Percentiles rank a stretch among this genome's conserved stretches.
These are phyloP conservation scores for Triangularia setosa DNA, from an alignment of 2,329 filamentous ascomycete species.

Conservation along the genomic window DNA sequence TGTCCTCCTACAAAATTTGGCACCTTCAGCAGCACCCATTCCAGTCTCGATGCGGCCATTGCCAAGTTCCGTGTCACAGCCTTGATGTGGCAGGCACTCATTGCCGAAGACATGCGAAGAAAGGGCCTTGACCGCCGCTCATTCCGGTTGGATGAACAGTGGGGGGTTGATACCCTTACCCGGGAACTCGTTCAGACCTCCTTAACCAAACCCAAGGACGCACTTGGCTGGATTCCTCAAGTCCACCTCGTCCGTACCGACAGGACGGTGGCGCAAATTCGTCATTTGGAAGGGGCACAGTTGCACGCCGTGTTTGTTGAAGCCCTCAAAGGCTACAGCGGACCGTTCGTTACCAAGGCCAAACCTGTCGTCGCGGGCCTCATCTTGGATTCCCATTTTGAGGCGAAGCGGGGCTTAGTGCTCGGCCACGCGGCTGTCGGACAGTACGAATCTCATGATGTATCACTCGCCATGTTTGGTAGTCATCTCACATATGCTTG, in stretches of 20 bases:
- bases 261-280: constrained; percentile 63
- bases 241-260: constrained; percentile 64
- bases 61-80: constrained; percentile 70
- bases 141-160: constrained; percentile 71
- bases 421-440: constrained; percentile 34
- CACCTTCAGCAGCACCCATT: constrained; percentile 47
- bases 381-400: constrained; percentile 58
- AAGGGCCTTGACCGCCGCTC: constrained; percentile 65
- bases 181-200: constrained; percentile 26
- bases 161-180: constrained; percentile 62
- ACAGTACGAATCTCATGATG: constrained; percentile 4
- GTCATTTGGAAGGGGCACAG: constrained; percentile 60
- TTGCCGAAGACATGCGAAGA: constrained; percentile 68
- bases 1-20: constrained; percentile 58
- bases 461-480: constrained; percentile 20
- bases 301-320: constrained; percentile 39
- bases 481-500: constrained; percentile 20
- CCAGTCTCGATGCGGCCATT: constrained; percentile 59
- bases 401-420: constrained; percentile 48
- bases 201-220: not conserved
- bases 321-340: constrained; percentile 42
- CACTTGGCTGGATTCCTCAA: constrained; percentile 45
- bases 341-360: constrained; percentile 29
- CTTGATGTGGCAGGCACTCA: constrained; percentile 74
- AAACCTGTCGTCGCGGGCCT: constrained; percentile 67